These are phyloP conservation scores for Termitomyces sp. DNA, from an alignment of 768 basidiomycete genomes.

Conservation along the genomic window DNA sequence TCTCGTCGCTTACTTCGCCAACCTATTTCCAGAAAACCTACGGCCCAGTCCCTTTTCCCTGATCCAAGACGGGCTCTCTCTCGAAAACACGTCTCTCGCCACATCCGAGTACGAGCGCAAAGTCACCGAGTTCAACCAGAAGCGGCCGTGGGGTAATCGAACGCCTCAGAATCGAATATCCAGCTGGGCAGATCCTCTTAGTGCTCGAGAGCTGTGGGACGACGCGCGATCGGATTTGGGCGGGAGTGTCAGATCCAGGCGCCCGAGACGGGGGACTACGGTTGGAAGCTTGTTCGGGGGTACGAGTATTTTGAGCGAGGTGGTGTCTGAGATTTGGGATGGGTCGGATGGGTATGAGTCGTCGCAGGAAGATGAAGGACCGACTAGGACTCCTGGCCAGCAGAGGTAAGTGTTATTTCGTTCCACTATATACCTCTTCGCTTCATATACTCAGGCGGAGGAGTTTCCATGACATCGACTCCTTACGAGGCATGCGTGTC, in stretches of 20 bases:
- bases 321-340: constrained; percentile 8
- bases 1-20: not conserved
- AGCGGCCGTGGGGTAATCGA: constrained; percentile 34
- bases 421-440: not conserved
- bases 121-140: constrained; percentile 35
- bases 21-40: constrained; percentile 10
- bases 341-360: constrained; percentile 7
- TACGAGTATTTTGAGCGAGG: constrained; percentile 7
- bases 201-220: constrained; percentile 32
- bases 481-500: constrained; percentile 44
- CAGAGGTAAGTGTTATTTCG: constrained; percentile 26
- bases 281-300: constrained; percentile 4
- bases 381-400: constrained; percentile 18
- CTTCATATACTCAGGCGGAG: constrained; percentile 41
- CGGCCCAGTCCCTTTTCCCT: constrained; percentile 19
- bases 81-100: constrained; percentile 16
- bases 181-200: constrained; percentile 55
- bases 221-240: constrained; percentile 20
- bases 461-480: constrained; percentile 61
- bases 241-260: constrained; percentile 4
- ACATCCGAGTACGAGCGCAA: constrained; percentile 31
- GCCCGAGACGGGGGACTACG: constrained; percentile 2
- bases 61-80: constrained; percentile 14
- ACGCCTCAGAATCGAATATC: constrained; percentile 39
- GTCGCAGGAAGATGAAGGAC: constrained; percentile 15